Percentiles rank a stretch among this genome's conserved stretches.
These are phyloP conservation scores for Venturia oleaginea DNA, from an alignment of 2,329 filamentous ascomycete genomes.

Conservation along the genomic window DNA sequence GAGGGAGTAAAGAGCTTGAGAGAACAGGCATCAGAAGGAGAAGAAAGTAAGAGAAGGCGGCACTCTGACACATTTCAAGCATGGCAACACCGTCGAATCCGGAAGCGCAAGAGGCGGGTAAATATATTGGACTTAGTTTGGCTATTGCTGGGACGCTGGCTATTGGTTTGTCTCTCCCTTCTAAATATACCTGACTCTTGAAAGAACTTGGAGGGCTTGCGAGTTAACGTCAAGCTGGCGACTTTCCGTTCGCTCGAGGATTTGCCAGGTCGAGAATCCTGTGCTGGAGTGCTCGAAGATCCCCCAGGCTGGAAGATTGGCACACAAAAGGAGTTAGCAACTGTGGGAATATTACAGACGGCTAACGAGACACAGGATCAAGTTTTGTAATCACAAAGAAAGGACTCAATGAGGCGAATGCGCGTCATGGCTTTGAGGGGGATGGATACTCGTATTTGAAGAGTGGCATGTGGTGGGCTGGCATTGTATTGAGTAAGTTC, in stretches of 20 bases:
- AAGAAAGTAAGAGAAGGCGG: not conserved
- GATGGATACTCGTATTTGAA: constrained; percentile 91
- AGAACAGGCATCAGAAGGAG: not conserved
- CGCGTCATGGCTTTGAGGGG: constrained; percentile 90
- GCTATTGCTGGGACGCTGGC: constrained; percentile 32
- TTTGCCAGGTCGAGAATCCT: not conserved
- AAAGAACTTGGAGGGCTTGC: no score
- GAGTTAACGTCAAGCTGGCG: no score
- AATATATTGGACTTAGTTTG: constrained; percentile 32
- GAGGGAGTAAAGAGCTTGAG: not conserved
- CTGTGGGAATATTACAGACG: not conserved
- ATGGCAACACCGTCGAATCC: constrained; percentile 20
- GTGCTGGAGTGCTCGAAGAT: not conserved
- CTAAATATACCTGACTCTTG: no score
- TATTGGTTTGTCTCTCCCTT: constrained; percentile 27
- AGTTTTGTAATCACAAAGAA: constrained; percentile 99
- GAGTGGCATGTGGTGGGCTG: constrained; percentile 96
- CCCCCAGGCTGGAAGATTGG: not conserved
- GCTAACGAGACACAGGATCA: constrained; percentile 49
- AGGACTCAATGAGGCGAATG: constrained; percentile 83
- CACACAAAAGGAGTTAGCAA: not conserved
- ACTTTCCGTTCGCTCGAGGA: no score
- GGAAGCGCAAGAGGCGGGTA: constrained; percentile 24
- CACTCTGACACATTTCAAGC: not conserved
- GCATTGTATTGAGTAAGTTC: constrained; percentile 72